Conservation (phyloP, 768 basidiomycete genomes). For the Termitomyces eurrhizus region DNA sequence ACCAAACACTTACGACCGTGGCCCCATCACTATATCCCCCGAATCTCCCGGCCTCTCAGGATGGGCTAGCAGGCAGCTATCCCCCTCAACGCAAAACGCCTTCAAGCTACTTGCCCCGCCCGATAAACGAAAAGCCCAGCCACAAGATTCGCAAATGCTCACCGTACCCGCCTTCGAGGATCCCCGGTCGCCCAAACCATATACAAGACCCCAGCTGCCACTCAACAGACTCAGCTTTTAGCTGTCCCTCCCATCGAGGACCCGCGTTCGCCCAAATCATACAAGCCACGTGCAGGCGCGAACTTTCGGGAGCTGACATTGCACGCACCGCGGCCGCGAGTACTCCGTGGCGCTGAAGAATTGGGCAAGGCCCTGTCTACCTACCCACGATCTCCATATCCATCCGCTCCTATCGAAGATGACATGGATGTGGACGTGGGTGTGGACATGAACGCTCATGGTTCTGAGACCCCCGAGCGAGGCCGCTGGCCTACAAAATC, state of each 20-base stretch:
- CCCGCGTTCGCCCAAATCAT: conserved; percentile 36
- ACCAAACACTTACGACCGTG: conserved; percentile 57
- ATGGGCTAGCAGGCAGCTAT: conserved; percentile 48
- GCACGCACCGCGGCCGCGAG: conserved; percentile 16
- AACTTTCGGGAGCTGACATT: conserved; percentile 14
- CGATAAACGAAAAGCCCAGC: conserved; percentile 10
- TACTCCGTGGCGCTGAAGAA: conserved; percentile 15
- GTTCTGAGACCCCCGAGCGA: conserved; percentile 13
- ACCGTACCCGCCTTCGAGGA: conserved; percentile 28
- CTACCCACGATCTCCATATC: conserved; percentile 42
- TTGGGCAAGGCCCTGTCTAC: conserved; percentile 26
- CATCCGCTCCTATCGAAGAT: conserved; percentile 15
- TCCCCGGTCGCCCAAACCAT: conserved; percentile 35
- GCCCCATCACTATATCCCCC: conserved; percentile 55
- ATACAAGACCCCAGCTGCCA: neutral
- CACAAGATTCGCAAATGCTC: neutral
- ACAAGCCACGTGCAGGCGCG: conserved; percentile 12
- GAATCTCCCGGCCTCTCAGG: conserved; percentile 51
- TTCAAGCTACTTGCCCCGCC: conserved; percentile 33
- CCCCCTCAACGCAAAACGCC: conserved; percentile 26
- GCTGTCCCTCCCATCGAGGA: conserved; percentile 27
- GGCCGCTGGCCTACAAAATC: conserved; percentile 9
- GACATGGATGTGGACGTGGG: neutral
- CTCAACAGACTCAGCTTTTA: conserved; percentile 1
- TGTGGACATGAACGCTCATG: conserved; percentile 3